Conservation (phyloP, 2,329 filamentous ascomycete species). For the Colletotrichum noveboracense region DNA sequence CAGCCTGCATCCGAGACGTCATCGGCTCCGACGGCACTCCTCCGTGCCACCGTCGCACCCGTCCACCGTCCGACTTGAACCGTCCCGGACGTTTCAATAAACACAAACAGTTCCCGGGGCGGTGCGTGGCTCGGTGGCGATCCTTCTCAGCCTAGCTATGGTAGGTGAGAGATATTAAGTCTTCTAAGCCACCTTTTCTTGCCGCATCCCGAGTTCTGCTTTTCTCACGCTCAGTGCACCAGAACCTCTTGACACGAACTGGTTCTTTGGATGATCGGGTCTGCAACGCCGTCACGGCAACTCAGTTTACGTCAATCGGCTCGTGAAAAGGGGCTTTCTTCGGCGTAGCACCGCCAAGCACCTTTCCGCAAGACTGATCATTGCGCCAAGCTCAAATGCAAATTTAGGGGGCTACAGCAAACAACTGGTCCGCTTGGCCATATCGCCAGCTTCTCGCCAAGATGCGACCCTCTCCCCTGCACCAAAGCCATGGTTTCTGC, state of each 20-base stretch:
- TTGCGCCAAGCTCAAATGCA: background rate
- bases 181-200: background rate
- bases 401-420: background rate
- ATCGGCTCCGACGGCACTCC: background rate
- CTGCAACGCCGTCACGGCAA: background rate
- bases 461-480: background rate
- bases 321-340: background rate
- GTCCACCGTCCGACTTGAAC: background rate
- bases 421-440: background rate
- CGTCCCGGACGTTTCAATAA: background rate
- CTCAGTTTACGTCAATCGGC: background rate
- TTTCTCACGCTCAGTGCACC: background rate
- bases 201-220: background rate
- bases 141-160: background rate
- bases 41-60: background rate
- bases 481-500: background rate
- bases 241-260: background rate
- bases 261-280: background rate
- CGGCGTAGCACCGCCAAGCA: background rate
- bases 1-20: background rate
- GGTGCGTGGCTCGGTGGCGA: background rate
- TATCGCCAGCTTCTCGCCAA: background rate
- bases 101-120: background rate
- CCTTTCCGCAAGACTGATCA: background rate
- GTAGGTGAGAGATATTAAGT: background rate